These are phyloP conservation scores for Colletotrichum endophyticum DNA, from an alignment of 2,329 filamentous ascomycete species.

Conservation along the genomic window DNA sequence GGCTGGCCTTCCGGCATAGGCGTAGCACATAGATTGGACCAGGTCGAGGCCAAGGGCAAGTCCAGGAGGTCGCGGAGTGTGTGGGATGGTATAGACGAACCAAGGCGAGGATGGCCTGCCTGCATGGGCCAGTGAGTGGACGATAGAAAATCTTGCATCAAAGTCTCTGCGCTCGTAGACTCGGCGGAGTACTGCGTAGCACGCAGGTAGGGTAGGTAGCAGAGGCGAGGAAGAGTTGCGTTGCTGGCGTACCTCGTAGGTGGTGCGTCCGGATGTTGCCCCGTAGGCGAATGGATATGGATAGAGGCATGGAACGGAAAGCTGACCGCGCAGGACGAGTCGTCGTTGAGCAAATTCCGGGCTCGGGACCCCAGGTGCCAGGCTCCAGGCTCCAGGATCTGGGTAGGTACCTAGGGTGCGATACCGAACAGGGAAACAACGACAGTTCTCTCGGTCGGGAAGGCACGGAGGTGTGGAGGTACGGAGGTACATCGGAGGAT, in stretches of 20 bases:
- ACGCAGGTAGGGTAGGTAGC: background rate
- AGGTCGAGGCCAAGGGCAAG: background rate
- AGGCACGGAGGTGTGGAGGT: background rate
- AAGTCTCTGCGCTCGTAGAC: background rate
- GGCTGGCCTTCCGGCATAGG: conserved; percentile 6
- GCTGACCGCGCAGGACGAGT: background rate
- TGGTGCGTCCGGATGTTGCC: background rate
- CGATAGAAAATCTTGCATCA: background rate
- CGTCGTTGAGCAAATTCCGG: background rate
- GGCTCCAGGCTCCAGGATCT: background rate
- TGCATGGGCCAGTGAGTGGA: background rate
- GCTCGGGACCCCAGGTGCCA: background rate
- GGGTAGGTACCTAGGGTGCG: background rate
- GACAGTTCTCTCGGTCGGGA: background rate
- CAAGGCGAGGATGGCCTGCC: background rate
- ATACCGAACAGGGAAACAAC: background rate
- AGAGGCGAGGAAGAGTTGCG: background rate
- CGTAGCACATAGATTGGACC: background rate
- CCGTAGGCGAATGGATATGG: background rate
- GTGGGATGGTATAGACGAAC: background rate
- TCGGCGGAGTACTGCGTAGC: background rate
- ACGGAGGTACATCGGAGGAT: conserved; percentile 15
- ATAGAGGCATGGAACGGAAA: background rate
- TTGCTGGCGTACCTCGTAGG: background rate
- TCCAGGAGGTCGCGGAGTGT: background rate